A percentile compares a stretch with the other conserved stretches of the same genome.
Evolutionary conservation across 2,329 filamentous ascomycete genomes (phyloP).

Genomic region (Cercospora beticola): DNA sequence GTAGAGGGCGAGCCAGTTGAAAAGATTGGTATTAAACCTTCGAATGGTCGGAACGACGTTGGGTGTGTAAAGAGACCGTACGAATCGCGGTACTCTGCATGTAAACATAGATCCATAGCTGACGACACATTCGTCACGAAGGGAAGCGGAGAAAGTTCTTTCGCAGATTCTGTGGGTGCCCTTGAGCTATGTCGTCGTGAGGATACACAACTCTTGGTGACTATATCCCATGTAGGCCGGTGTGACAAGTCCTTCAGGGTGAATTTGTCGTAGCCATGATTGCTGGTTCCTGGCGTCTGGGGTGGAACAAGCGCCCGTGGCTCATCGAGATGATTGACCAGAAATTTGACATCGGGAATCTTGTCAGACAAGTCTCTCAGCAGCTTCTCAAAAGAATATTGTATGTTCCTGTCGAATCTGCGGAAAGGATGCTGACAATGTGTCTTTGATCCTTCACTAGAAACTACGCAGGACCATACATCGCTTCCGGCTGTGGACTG

Average conservation of each 20-base stretch:
- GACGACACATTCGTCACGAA: background rate
- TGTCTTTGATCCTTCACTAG: background rate
- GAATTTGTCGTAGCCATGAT: background rate
- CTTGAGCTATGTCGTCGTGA: background rate
- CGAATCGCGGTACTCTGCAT: conserved; percentile 45
- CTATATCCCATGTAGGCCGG: background rate
- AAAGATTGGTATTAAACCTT: conserved; percentile 49
- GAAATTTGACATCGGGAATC: conserved; percentile 45
- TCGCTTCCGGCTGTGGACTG: background rate
- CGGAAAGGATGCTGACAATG: background rate
- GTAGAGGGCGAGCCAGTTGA: conserved; percentile 48
- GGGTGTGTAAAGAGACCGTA: conserved; percentile 52
- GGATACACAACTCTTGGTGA: conserved; percentile 1
- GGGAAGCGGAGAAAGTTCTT: background rate
- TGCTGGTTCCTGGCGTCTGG: background rate
- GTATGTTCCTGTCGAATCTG: background rate
- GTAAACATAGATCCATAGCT: conserved; percentile 44
- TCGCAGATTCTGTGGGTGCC: background rate
- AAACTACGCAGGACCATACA: background rate
- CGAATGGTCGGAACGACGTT: conserved; percentile 43
- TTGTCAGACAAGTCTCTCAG: background rate
- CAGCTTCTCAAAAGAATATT: background rate
- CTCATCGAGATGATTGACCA: conserved; percentile 53
- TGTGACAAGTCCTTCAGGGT: background rate
- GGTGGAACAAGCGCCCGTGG: conserved; percentile 43